Percentiles rank a stretch among this genome's conserved stretches.
Conservation (phyloP, 2,329 filamentous ascomycete species). For the Colletotrichum musae region DNA sequence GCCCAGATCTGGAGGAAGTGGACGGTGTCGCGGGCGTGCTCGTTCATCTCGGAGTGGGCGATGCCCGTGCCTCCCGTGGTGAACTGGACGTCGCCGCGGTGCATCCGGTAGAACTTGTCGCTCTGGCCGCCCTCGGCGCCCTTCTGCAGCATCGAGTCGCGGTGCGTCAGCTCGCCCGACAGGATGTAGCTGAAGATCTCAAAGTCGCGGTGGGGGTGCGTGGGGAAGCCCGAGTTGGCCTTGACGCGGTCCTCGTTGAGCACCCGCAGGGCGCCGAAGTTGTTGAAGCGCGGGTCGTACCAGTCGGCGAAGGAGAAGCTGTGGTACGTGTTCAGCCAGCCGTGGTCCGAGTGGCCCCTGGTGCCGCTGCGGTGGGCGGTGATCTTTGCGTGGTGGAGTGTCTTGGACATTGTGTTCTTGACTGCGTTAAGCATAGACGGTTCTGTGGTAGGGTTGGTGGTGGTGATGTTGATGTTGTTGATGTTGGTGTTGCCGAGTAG, state of each 20-base stretch:
- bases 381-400: constrained; percentile 79
- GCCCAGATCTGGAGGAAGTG: constrained; percentile 95
- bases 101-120: constrained; percentile 79
- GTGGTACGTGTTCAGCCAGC: constrained; percentile 91
- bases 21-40: constrained; percentile 78
- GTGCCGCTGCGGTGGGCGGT: constrained; percentile 79
- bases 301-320: constrained; percentile 85
- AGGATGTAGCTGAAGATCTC: constrained; percentile 93
- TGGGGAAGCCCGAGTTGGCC: constrained; percentile 82
- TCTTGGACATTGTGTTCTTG: constrained; percentile 72
- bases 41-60: constrained; percentile 86
- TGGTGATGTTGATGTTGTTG: constrained; percentile 36
- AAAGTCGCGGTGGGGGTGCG: constrained; percentile 87
- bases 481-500: constrained; percentile 42
- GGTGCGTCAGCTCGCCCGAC: constrained; percentile 88
- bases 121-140: constrained; percentile 71
- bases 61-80: constrained; percentile 88
- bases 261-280: constrained; percentile 84
- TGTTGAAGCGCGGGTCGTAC: constrained; percentile 76
- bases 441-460: constrained; percentile 25
- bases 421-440: constrained; percentile 52
- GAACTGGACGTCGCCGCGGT: constrained; percentile 88
- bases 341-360: constrained; percentile 85
- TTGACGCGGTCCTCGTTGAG: constrained; percentile 91
- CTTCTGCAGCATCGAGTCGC: constrained; percentile 86